Base-by-base conservation (phyloP, 768 basidiomycete species). In the Boletales sp. region DNA sequence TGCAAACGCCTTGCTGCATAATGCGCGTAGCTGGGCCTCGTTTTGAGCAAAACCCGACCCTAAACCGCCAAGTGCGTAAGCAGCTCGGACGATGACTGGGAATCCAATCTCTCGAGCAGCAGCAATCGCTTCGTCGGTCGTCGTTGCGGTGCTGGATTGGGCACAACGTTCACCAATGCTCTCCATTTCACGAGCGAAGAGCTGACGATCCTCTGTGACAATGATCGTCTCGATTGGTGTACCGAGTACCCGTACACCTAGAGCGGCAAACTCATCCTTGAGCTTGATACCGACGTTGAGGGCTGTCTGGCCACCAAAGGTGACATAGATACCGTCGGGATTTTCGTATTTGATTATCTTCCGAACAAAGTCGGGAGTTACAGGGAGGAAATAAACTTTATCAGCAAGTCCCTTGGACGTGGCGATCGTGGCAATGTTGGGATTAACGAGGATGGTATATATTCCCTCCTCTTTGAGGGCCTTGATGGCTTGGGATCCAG, bases 261-360 rank as follows among this genome's bases (percentile, higher is more conserved):
- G 79, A 44, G 72, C 81, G 36, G 78, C 85, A 64, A 99, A 96
- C 69, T 97, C 95, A 68, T 97, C 94, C 75, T 95, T 95, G 68
- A 99, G 86, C 72, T 91, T 91, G 73, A 99, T 90, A 54, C 95
- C 95, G 46, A 99, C 95, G 59, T 89, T 92, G 53, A 98, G 76
- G 7, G 96, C 95, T 5, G 95, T 98, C 73, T 98, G 96, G 14
- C 95, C 96, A 61, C 95, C 96, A 56, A 98, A 99, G 0, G 96
- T 97, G 51, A 94, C 91, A 66, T 98, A 98, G 65, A 98, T 99
- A 44, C 96, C 96, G 62, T 98, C 95, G 2, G 96, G 96, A 66
- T 93, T 90, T 78, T 99, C 96, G 73, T 90, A 96, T 72, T 93
- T 87, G 79, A 99, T 96, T 72, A 99, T 87, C 74, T 94, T 96